A percentile compares a stretch with the other conserved stretches of the same genome.
Conservation (phyloP, 805 yeast genomes). For the Metschnikowia colocasiae region DNA sequence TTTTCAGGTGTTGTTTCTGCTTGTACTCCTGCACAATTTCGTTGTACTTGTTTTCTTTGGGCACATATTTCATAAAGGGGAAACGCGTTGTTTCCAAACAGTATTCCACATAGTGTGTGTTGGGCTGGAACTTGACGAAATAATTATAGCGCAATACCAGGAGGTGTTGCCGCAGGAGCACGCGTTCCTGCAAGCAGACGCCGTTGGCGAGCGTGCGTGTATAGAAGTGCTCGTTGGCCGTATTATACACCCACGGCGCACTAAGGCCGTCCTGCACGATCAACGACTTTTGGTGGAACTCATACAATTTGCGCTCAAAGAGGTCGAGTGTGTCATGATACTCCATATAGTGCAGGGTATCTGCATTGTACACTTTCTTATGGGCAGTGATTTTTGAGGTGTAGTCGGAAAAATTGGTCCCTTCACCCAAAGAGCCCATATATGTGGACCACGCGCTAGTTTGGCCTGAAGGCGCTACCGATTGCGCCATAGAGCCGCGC, state of each 20-base stretch:
- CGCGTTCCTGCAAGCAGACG: not conserved
- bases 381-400: conserved; percentile 1
- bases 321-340: conserved; percentile 2
- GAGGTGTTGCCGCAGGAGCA: conserved; percentile 6
- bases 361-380: conserved; percentile 7
- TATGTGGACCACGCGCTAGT: not conserved
- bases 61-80: not conserved
- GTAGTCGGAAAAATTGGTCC: not conserved
- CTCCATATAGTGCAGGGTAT: conserved; percentile 9
- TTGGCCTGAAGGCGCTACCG: not conserved
- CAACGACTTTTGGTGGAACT: conserved; percentile 6
- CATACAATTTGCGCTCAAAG: conserved; percentile 9
- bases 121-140: conserved; percentile 11
- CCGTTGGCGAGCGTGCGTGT: not conserved
- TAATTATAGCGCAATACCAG: conserved; percentile 11
- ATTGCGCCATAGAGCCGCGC: not conserved
- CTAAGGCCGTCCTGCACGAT: not conserved
- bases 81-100: not conserved
- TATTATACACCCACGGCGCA: not conserved
- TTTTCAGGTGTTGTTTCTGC: not conserved
- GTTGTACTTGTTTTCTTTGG: not conserved
- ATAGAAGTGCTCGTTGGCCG: conserved; percentile 6
- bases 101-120: not conserved
- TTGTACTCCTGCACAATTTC: conserved; percentile 1
- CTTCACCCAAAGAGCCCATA: not conserved